Percentiles rank a stretch among this genome's conserved stretches.
Conservation (phyloP, 2,329 filamentous ascomycete species). For the Colletotrichum sp. region DNA sequence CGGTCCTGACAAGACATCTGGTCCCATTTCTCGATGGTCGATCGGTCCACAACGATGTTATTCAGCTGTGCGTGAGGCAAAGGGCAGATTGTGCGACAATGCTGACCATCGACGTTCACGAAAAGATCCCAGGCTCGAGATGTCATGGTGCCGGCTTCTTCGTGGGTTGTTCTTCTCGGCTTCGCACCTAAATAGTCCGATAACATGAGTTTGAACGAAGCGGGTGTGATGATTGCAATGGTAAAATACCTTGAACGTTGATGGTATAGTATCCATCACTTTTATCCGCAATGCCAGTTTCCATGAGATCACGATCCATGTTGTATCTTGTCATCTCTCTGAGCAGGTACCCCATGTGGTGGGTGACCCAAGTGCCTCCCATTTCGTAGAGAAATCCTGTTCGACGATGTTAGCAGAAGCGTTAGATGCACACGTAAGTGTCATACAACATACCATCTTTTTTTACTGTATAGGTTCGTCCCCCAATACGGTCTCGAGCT, state of each 20-base stretch:
- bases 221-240: neutral
- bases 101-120: slow-evolving; percentile 30
- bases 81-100: slow-evolving; percentile 26
- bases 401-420: neutral
- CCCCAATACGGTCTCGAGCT: slow-evolving; percentile 45
- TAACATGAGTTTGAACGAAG: neutral
- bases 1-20: slow-evolving; percentile 32
- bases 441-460: slow-evolving; percentile 29
- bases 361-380: slow-evolving; percentile 48
- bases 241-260: neutral
- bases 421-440: neutral
- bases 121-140: slow-evolving; percentile 27
- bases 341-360: slow-evolving; percentile 45
- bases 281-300: neutral
- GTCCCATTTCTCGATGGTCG: slow-evolving; percentile 25
- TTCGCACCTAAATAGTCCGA: slow-evolving; percentile 12
- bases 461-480: slow-evolving; percentile 41
- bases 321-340: slow-evolving; percentile 49
- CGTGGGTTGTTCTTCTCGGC: slow-evolving; percentile 25
- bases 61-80: slow-evolving; percentile 26
- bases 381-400: slow-evolving; percentile 39
- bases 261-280: slow-evolving; percentile 21
- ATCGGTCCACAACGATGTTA: slow-evolving; percentile 21
- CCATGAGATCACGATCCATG: slow-evolving; percentile 32
- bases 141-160: slow-evolving; percentile 29